Evolutionary conservation across 2,329 filamentous ascomycete species (phyloP), one percentile per base, ranked within the genome.

Genomic region (Fonsecaea monophora): DNA sequence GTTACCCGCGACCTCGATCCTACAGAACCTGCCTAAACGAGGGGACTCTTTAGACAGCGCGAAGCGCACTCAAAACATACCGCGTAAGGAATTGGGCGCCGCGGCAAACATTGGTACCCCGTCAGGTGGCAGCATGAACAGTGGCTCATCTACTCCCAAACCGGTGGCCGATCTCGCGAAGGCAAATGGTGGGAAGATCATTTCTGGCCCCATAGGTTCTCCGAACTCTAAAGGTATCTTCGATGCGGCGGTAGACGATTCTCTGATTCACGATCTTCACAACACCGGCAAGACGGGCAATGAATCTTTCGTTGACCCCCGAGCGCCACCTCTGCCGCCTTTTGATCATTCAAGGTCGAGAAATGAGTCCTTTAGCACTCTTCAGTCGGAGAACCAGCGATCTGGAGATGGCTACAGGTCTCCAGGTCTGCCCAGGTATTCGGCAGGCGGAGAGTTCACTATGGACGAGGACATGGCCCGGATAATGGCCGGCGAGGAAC

Each of bases 391-490:
- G 53, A 66, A 75, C 12, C 73, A 75, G 40, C 75, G 76, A 60
- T 75, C 76, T 72, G 45, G 72, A 68, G 74, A 84, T 77, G 67
- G 81, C 70, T 86, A 87, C 71, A 78, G 79, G 45, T 91, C 90
- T 9, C 89, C 90, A 9, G 89, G 88, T 73, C 81, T 92, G 69
- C 87, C 90, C 71, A 85, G 89, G 74, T 92, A 87, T 68, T 96
- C 90, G 78, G 85, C 87, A 53, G 92, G 92, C 60, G 92, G 89
- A 62, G 93, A 96, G 71, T 95, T 97, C 75, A 95, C 91, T 67
- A 89, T 97, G 89, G 94, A 98, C 71, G 94, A 97, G 78, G 95
- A 98, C 76, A 92, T 97, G 87, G 91, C 92, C 62, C 90, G 94
- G 65, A 94, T 97, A 65, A 83, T 97, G 67, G 90, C 89, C 48